A percentile compares a stretch with the other conserved stretches of the same genome.
These are phyloP conservation scores for Acacia confusa DNA, from an alignment of 306 rosid species.

Conservation along the genomic window DNA sequence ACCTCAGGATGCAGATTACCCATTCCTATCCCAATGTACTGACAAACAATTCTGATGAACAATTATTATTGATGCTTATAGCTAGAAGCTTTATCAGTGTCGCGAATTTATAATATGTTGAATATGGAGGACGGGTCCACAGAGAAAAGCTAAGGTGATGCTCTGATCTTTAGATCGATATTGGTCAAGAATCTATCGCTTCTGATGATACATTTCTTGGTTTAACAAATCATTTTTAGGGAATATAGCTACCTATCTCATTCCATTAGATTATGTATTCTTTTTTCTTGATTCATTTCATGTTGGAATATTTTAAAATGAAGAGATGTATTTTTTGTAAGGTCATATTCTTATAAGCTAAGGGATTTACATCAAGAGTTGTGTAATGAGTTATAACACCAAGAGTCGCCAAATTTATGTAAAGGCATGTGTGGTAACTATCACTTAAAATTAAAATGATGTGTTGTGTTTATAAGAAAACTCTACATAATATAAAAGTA, in stretches of 20 bases:
- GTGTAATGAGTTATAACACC: too few species aligned
- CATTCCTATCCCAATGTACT: neutral
- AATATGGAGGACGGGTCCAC: neutral
- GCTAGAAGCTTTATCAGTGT: neutral
- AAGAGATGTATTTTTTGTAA: too few species aligned
- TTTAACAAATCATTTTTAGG: neutral
- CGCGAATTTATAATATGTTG: neutral
- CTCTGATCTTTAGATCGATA: neutral
- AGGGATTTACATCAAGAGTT: too few species aligned
- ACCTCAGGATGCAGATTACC: constrained; percentile 41
- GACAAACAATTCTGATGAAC: neutral
- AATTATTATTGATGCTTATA: neutral
- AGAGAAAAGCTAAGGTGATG: neutral
- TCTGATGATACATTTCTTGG: neutral
- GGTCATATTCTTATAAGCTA: too few species aligned
- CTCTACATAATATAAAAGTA: too few species aligned
- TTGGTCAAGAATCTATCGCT: too few species aligned
- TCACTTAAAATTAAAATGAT: too few species aligned
- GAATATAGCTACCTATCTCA: neutral
- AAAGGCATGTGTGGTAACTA: too few species aligned
- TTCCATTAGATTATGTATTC: neutral
- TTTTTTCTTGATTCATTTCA: neutral
- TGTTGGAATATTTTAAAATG: too few species aligned
- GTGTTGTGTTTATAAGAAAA: too few species aligned
- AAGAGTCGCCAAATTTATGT: too few species aligned